A percentile compares a stretch with the other conserved stretches of the same genome.
phyloP scores from a whole-genome alignment of 169 alveolate species.

The Plasmodium sp. region DNA sequence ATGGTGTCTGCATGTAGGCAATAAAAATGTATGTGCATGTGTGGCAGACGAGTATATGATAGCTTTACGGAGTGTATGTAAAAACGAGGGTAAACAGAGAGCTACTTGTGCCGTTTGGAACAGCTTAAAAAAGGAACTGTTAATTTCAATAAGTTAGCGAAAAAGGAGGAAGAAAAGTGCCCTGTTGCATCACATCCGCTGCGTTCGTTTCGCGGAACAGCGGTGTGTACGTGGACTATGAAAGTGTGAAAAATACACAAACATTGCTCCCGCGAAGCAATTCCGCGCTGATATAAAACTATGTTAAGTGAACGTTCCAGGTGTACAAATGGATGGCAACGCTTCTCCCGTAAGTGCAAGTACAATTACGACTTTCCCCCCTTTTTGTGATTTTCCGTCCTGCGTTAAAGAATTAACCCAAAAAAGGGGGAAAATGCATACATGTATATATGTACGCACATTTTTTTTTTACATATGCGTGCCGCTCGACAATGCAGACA shows the following conservation, averaged over 20 bases:
- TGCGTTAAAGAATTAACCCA: not conserved
- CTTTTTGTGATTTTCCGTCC: constrained; percentile 43
- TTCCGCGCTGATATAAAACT: not conserved
- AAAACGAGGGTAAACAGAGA: not conserved
- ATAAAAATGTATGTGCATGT: not conserved
- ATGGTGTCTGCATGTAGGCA: not conserved
- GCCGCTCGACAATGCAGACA: not conserved
- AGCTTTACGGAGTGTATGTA: not conserved
- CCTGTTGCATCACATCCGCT: not conserved
- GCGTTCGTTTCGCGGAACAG: not conserved
- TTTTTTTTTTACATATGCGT: not conserved
- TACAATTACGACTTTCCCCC: constrained; percentile 14
- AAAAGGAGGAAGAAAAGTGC: not conserved
- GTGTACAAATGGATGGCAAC: not conserved
- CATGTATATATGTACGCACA: not conserved
- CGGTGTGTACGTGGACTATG: not conserved
- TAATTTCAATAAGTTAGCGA: not conserved
- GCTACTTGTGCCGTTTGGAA: not conserved
- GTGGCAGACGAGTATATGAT: not conserved
- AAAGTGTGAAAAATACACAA: not conserved
- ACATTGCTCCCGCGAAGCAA: not conserved
- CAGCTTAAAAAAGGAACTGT: not conserved
- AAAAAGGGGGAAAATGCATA: not conserved
- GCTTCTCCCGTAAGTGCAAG: not conserved
- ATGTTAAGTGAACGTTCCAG: not conserved